Evolutionary conservation across 2,329 filamentous ascomycete genomes (phyloP).

Genomic region (Botrytis byssoidea): DNA sequence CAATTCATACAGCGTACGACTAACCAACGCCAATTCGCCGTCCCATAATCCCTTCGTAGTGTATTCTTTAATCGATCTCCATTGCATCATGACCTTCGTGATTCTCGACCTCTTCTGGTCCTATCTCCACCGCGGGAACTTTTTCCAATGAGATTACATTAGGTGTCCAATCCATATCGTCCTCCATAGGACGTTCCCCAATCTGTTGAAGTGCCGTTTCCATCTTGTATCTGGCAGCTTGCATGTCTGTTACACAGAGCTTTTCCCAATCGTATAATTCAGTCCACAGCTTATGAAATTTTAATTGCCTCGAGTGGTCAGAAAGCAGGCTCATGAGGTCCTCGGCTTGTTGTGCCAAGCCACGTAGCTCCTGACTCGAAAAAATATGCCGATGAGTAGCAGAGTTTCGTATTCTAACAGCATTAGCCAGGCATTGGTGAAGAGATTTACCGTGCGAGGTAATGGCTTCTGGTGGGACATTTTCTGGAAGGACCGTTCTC

Average conservation of each 20-base stretch:
- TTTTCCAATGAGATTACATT: constrained; percentile 36
- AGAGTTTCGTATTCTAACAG: constrained; percentile 36
- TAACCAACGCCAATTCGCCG: not conserved
- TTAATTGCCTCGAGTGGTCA: constrained; percentile 32
- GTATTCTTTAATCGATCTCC: constrained; percentile 30
- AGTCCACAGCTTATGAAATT: constrained; percentile 31
- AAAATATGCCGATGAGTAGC: constrained; percentile 37
- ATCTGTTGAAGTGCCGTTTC: constrained; percentile 34
- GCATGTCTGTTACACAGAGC: constrained; percentile 21
- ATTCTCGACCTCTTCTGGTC: constrained; percentile 14
- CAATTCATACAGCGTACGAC: not conserved
- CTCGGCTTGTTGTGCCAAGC: constrained; percentile 33
- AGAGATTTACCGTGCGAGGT: constrained; percentile 27
- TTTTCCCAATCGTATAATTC: constrained; percentile 35
- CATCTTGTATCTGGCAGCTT: constrained; percentile 29
- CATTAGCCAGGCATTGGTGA: constrained; percentile 30
- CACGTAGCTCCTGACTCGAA: constrained; percentile 33
- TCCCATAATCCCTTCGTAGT: not conserved
- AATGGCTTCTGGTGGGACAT: constrained; percentile 30
- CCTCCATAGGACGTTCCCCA: constrained; percentile 34
- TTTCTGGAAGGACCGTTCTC: constrained; percentile 31
- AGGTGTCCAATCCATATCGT: constrained; percentile 40
- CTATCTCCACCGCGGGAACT: constrained; percentile 20
- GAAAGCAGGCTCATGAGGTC: constrained; percentile 37
- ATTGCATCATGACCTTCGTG: constrained; percentile 30